Evolutionary conservation across 2,329 filamentous ascomycete genomes (phyloP), one percentile per base, ranked within the genome.

Genomic region (Alternaria sp.): DNA sequence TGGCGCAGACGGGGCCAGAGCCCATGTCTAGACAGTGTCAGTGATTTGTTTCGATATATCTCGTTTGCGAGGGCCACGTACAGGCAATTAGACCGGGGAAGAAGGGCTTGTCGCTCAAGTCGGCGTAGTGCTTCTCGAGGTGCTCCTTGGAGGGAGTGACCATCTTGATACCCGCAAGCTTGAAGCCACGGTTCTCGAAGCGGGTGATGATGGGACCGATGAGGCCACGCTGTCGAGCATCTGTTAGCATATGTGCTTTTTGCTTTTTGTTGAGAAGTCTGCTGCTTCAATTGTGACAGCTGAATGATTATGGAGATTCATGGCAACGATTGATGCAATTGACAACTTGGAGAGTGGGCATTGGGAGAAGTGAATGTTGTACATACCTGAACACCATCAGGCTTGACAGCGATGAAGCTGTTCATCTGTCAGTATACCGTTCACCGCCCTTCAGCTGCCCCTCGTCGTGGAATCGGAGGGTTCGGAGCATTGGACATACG

Each of bases 401-500:
- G 95, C 93, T 99, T 99, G 89, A 99, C 93, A 81, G 95, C 95
- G 88, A 98, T 98, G 92, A 98, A 98, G 87, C 94, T 98, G 78
- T 73, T 59, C 64, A 73, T 57, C 63, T 61, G 67, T 75, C 59
- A 77, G 74, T 66, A 64, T 56, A 52, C 38, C 63, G 63, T 74
- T 67, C 66, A 70, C 68, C 66, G 62, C 54, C 46, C 59, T 38
- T 54, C 18, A 26, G 24, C 32, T 51, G 22, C 9, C 46, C 54
- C 43, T 32, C 47, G 30, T 24, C 24, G 18, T 41, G 28, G 20
- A 30, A 9, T 24, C 30, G 32, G 8, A 22, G 22, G 16, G 28
- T 18, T 36, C 12, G 39, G 39, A 42, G 20, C 11, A 42, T 12
- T n/a, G 1, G 16, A 85, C 91, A 83, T 84, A 96, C 93, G 93